Conservation (phyloP, 805 yeast species). For the Wickerhamomyces queroliae region DNA sequence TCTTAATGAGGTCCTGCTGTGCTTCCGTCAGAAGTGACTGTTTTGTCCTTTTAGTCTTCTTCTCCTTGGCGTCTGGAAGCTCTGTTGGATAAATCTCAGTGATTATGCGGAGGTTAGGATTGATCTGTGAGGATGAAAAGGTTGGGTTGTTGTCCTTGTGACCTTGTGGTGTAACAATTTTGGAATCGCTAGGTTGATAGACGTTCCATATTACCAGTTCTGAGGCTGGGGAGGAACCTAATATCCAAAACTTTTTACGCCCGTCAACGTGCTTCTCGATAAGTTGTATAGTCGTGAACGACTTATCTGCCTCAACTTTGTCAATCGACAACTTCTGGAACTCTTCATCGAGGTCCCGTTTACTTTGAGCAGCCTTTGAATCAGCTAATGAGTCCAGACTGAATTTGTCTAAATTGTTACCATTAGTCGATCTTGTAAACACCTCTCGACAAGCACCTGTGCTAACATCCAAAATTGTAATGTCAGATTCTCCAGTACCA, state of each 20-base stretch:
- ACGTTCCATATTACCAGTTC: conserved; percentile 34
- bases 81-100: conserved; percentile 28
- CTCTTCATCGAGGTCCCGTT: not conserved
- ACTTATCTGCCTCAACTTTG: not conserved
- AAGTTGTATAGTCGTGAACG: not conserved
- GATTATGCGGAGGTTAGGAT: conserved; percentile 33
- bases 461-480: conserved; percentile 74
- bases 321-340: not conserved
- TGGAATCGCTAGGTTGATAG: conserved; percentile 25
- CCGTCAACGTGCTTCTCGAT: conserved; percentile 2
- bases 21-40: conserved; percentile 32
- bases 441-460: conserved; percentile 49
- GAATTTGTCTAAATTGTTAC: conserved; percentile 14
- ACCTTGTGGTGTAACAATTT: conserved; percentile 20
- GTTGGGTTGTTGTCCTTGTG: conserved; percentile 9
- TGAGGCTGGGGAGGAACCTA: conserved; percentile 5
- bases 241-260: conserved; percentile 9
- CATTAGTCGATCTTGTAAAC: conserved; percentile 15
- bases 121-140: conserved; percentile 26
- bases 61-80: conserved; percentile 4
- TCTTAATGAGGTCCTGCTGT: conserved; percentile 36
- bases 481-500: conserved; percentile 53
- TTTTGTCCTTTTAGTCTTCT: conserved; percentile 21
- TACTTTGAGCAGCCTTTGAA: not conserved
- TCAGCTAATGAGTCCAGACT: conserved; percentile 11